A percentile compares a stretch with the other conserved stretches of the same genome.
These are phyloP conservation scores for Hymenoscyphus occultus DNA, from an alignment of 2,329 filamentous ascomycete species.

Conservation along the genomic window DNA sequence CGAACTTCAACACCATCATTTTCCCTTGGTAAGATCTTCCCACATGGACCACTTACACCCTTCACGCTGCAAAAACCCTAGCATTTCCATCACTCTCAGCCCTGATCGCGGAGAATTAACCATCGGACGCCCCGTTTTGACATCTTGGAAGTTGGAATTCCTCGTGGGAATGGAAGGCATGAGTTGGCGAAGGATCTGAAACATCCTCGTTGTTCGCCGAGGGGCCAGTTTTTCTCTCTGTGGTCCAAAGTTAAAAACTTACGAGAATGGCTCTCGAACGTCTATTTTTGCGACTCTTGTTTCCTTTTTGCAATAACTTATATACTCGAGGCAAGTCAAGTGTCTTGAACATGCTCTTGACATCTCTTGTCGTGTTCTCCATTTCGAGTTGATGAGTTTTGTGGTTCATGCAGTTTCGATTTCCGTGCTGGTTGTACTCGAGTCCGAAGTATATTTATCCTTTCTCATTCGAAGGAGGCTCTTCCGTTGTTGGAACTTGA, in stretches of 20 bases:
- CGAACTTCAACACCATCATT: conserved; percentile 8
- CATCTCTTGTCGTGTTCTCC: too few relatives aligned
- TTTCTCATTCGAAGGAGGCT: too few relatives aligned
- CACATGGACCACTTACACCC: neutral
- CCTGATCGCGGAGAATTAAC: neutral
- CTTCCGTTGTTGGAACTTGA: neutral
- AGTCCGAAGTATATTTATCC: too few relatives aligned
- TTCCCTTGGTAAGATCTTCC: too few relatives aligned
- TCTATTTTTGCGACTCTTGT: neutral
- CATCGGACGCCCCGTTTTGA: neutral
- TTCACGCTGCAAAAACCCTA: neutral
- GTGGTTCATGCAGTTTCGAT: too few relatives aligned
- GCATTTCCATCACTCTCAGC: neutral
- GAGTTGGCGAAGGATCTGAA: neutral
- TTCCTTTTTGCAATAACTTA: too few relatives aligned
- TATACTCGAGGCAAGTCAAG: too few relatives aligned
- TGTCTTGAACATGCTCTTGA: too few relatives aligned
- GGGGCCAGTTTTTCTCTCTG: neutral
- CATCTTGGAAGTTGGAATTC: neutral
- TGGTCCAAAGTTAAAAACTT: neutral
- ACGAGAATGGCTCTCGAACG: too few relatives aligned
- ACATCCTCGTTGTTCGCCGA: neutral
- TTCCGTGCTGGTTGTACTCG: too few relatives aligned
- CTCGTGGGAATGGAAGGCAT: neutral
- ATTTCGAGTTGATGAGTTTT: too few relatives aligned